Evolutionary conservation across 768 basidiomycete genomes (phyloP).

Genomic region (Kwoniella pini): DNA sequence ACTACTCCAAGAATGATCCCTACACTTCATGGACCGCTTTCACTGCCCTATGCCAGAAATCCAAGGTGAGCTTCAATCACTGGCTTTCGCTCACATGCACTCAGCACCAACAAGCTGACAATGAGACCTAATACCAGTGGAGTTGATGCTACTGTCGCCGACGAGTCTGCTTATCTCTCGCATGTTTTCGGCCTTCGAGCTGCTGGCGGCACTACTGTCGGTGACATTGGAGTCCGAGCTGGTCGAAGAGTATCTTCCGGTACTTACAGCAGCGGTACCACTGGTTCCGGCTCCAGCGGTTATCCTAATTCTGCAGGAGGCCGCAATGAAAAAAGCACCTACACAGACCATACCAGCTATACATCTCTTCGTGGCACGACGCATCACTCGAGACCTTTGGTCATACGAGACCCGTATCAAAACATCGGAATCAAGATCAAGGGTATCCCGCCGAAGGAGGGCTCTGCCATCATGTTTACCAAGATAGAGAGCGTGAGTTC

Average conservation of each 20-base stretch:
- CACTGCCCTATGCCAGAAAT: slow-evolving; percentile 47
- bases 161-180: slow-evolving; percentile 25
- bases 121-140: slow-evolving; percentile 23
- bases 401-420: slow-evolving; percentile 28
- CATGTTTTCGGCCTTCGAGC: slow-evolving; percentile 30
- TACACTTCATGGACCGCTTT: slow-evolving; percentile 38
- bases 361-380: slow-evolving; percentile 6
- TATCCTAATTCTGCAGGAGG: slow-evolving; percentile 12
- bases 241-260: slow-evolving; percentile 7
- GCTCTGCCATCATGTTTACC: neutral
- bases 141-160: slow-evolving; percentile 41
- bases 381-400: slow-evolving; percentile 12
- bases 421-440: slow-evolving; percentile 21
- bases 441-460: slow-evolving; percentile 1
- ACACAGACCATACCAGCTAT: slow-evolving; percentile 19
- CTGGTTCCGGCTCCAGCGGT: too few species aligned
- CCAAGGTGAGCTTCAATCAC: slow-evolving; percentile 50
- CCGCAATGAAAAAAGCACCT: slow-evolving; percentile 1
- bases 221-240: neutral
- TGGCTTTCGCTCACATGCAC: too few species aligned
- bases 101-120: neutral
- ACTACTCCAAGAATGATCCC: slow-evolving; percentile 26
- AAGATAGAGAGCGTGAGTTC: neutral
- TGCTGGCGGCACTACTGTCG: slow-evolving; percentile 6
- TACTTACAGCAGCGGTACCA: slow-evolving; percentile 8